A percentile compares a stretch with the other conserved stretches of the same genome.
Evolutionary conservation across 345 rosid genomes (phyloP).

Genomic region (Arabis alpina): DNA sequence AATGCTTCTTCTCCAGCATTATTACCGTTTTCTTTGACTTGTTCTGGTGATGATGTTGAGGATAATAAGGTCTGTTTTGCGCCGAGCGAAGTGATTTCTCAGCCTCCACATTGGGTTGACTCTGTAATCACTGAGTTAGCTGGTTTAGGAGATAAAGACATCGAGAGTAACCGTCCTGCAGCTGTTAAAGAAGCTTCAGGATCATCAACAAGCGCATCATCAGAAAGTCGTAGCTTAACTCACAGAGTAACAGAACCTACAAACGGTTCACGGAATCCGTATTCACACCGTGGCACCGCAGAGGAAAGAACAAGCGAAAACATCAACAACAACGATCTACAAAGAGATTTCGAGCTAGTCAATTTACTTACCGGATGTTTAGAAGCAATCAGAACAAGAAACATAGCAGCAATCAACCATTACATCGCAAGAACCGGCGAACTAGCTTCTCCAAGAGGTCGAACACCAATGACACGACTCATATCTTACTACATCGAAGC

Average conservation of each 20-base stretch:
- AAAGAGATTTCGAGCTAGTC: conserved; percentile 77
- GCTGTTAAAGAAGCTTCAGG: conserved; percentile 73
- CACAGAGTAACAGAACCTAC: conserved; percentile 54
- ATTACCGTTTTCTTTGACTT: conserved; percentile 71
- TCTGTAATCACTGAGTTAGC: conserved; percentile 77
- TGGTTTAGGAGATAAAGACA: conserved; percentile 67
- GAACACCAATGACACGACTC: conserved; percentile 68
- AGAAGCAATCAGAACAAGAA: conserved; percentile 78
- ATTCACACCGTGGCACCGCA: conserved; percentile 45
- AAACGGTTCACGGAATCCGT: conserved; percentile 49
- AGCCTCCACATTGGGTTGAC: conserved; percentile 77
- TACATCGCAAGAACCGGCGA: conserved; percentile 74
- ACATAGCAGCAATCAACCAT: conserved; percentile 65
- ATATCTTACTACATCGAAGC: conserved; percentile 86
- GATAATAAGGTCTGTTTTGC: conserved; percentile 74
- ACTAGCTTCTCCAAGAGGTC: conserved; percentile 81
- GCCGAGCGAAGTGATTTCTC: conserved; percentile 69
- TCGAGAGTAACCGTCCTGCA: conserved; percentile 60
- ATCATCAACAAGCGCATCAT: conserved; percentile 76
- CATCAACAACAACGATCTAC: conserved; percentile 50
- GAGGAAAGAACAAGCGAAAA: conserved; percentile 51
- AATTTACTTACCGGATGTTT: conserved; percentile 72
- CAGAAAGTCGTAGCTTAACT: conserved; percentile 68
- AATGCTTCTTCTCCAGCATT: conserved; percentile 50
- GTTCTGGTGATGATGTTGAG: conserved; percentile 73